Percentiles rank a stretch among this genome's conserved stretches.
phyloP scores from a whole-genome alignment of 352 stramenopile species.

The Phytophthora agathidicida region DNA sequence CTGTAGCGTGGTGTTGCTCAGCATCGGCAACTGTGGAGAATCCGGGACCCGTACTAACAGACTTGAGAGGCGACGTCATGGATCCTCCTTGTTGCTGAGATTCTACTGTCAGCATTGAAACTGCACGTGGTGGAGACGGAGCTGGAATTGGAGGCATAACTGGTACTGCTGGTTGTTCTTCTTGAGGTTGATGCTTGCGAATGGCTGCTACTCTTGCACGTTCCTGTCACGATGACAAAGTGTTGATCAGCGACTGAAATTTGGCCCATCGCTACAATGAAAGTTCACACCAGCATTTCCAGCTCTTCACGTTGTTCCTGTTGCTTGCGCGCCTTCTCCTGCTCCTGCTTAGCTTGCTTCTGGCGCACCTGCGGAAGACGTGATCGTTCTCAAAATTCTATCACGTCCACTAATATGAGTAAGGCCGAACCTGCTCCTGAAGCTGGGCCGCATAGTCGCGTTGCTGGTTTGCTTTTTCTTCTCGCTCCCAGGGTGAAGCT shows the following conservation, averaged over 20 bases:
- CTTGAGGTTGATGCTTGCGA: constrained; percentile 22
- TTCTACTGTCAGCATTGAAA: not conserved
- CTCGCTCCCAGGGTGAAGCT: constrained; percentile 48
- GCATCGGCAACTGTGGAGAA: not conserved
- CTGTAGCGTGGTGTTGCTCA: not conserved
- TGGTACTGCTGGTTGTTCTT: not conserved
- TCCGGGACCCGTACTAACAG: not conserved
- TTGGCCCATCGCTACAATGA: not conserved
- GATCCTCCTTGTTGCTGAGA: constrained; percentile 1
- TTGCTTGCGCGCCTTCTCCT: constrained; percentile 43
- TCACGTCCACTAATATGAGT: no score
- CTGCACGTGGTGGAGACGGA: not conserved
- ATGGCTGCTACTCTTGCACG: constrained; percentile 13
- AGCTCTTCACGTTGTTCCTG: constrained; percentile 62
- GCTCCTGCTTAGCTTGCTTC: constrained; percentile 54
- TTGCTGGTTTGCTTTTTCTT: constrained; percentile 59
- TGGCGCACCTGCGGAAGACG: constrained; percentile 33
- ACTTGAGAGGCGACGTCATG: not conserved
- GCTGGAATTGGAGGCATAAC: not conserved
- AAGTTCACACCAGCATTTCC: constrained; percentile 38
- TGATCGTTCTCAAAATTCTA: no score
- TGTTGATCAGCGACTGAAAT: not conserved
- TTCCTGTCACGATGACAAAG: constrained; percentile 9
- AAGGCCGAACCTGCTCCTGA: constrained; percentile 65
- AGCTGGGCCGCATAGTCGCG: constrained; percentile 71